Conservation (phyloP, 2,329 filamentous ascomycete genomes). For the Cercospora beticola region DNA sequence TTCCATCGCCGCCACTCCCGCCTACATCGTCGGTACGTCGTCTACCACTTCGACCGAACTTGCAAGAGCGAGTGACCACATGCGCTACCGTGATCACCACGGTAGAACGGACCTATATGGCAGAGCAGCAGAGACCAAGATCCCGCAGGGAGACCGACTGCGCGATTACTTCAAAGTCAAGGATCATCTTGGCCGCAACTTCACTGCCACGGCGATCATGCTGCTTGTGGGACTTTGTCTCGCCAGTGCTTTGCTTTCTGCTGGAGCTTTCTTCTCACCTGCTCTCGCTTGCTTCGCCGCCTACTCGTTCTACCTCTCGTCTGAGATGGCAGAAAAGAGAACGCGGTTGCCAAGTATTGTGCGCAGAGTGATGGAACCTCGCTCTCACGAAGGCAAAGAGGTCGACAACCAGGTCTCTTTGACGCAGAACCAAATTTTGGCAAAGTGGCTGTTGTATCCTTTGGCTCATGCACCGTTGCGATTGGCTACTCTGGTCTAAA, state of each 20-base stretch:
- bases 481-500: background rate
- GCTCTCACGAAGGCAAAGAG: background rate
- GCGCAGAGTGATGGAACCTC: background rate
- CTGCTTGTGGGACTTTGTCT: background rate
- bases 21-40: background rate
- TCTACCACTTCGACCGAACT: background rate
- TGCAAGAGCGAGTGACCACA: constrained; percentile 15
- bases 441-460: background rate
- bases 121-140: background rate
- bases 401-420: background rate
- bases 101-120: constrained; percentile 20
- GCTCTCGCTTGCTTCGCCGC: background rate
- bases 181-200: background rate
- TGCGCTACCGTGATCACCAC: constrained; percentile 30
- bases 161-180: constrained; percentile 10
- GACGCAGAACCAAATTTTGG: background rate
- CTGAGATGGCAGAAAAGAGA: background rate
- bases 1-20: constrained; percentile 2
- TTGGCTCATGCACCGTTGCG: background rate
- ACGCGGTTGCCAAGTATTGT: background rate
- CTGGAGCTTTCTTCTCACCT: background rate
- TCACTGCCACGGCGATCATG: background rate
- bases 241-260: background rate
- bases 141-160: constrained; percentile 1
- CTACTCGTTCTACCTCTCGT: background rate